Evolutionary conservation across 2,329 filamentous ascomycete species (phyloP), one percentile per base, ranked within the genome.

Genomic region (Penicillium sp.): DNA sequence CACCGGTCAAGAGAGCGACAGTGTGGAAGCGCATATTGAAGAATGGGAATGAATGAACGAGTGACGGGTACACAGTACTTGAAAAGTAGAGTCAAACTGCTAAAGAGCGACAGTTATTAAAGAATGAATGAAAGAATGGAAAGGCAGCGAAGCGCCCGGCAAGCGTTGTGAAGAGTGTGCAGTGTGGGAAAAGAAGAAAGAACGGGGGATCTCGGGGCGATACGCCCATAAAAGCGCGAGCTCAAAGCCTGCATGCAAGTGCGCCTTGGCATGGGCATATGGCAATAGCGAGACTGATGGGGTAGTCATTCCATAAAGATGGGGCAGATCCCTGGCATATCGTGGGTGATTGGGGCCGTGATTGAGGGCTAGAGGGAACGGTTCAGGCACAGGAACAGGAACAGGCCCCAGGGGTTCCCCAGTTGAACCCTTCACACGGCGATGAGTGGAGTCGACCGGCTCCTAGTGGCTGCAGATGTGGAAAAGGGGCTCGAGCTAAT

Each of bases 1-100:
- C 58, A 51, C 59, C 55, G 33, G 65, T 58, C 55, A 68, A 47
- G 42, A 68, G 49, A 49, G 61, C 62, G 42, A 65, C 26, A 49
- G 63, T 51, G 50, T 58, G 46, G 54, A 60, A 61, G 55, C 59
- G 61, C 61, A 64, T 64, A 26, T 40, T 63, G 59, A 41, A 29
- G 37, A 42, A 20, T 42, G 26, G 48, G 23, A 46, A 34, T n/a
- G 52, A 53, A 29, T 48, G 49, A 37, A 39, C 42, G 46, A 39
- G 43, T 45, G 49, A 23, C 48, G 40, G 36, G 47, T 37, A 53
- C 32, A 49, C 36, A 29, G 43, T 51, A 55, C 49, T 47, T 47
- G 47, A 37, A n/a, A n/a, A 54, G 51, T 51, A 53, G 21, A 30
- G 41, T 51, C 51, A 49, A n/a, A 50, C 54, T 40, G 54, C 44